These are phyloP conservation scores for Dactylonectria estremocensis DNA, from an alignment of 2,329 filamentous ascomycete species.

Conservation along the genomic window DNA sequence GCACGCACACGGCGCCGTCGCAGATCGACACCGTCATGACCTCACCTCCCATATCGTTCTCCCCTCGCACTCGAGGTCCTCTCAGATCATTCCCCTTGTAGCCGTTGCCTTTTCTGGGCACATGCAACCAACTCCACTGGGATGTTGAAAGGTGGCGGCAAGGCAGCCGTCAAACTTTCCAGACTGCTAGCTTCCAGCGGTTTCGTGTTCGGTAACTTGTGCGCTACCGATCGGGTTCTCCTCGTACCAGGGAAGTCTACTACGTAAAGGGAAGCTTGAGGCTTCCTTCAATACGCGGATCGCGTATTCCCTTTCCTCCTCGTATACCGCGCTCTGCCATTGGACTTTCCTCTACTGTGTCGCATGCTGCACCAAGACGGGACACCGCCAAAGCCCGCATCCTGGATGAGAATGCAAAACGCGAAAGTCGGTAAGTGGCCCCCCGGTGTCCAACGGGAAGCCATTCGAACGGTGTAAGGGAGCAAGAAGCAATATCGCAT, in stretches of 20 bases:
- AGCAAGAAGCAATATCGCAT: not conserved
- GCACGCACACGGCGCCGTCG: not conserved
- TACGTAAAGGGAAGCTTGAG: not conserved
- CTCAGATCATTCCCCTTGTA: not conserved
- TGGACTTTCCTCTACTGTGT: not conserved
- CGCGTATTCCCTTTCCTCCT: not conserved
- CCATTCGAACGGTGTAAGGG: slow-evolving; percentile 2
- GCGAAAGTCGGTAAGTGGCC: not conserved
- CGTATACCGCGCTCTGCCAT: not conserved
- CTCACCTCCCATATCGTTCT: not conserved
- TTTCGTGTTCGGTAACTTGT: no score
- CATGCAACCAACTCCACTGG: not conserved
- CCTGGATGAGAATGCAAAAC: not conserved
- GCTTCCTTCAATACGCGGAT: not conserved
- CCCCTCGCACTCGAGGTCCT: not conserved
- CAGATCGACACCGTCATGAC: not conserved
- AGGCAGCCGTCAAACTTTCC: not conserved
- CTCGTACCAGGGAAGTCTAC: no score
- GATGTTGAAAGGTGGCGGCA: not conserved
- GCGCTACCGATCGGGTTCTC: no score
- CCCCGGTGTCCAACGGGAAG: not conserved
- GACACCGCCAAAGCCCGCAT: not conserved
- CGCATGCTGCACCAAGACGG: not conserved
- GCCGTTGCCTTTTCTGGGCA: not conserved
- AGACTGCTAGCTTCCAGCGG: not conserved